These are phyloP conservation scores for Helichrysum umbraculigerum DNA, from an alignment of 129 eudicot species.

Conservation along the genomic window DNA sequence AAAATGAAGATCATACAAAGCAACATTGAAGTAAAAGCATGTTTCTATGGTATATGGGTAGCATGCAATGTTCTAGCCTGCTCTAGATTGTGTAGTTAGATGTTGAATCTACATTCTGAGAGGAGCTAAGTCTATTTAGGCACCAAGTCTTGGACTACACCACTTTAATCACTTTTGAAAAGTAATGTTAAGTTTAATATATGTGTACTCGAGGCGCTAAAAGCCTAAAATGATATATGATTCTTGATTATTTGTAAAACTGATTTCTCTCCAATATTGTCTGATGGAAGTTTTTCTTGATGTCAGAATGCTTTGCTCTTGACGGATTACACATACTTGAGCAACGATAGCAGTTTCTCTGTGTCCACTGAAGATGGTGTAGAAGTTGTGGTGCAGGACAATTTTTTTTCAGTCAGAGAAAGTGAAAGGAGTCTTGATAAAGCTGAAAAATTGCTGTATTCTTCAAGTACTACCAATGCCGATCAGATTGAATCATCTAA, in stretches of 20 bases:
- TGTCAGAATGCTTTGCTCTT: constrained; percentile 78
- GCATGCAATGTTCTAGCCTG: constrained; percentile 7
- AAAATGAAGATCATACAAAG: neutral
- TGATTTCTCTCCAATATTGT: constrained; percentile 3
- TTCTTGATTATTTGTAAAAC: neutral
- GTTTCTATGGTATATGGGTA: constrained; percentile 17
- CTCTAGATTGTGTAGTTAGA: constrained; percentile 6
- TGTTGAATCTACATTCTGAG: neutral
- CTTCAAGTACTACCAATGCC: constrained; percentile 39
- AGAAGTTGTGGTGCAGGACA: constrained; percentile 54
- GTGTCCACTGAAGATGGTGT: constrained; percentile 79
- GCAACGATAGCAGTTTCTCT: constrained; percentile 84
- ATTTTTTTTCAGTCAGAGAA: constrained; percentile 27
- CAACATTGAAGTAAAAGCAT: neutral
- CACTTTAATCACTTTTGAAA: neutral
- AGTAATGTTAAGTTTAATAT: too few relatives aligned
- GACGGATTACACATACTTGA: constrained; percentile 75
- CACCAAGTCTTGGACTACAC: constrained; percentile 5
- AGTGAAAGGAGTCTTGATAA: constrained; percentile 22
- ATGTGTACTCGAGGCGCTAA: too few relatives aligned
- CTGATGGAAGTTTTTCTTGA: constrained; percentile 8
- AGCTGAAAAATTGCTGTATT: constrained; percentile 39
- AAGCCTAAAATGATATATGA: constrained; percentile 2
- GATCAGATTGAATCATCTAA: constrained; percentile 40
- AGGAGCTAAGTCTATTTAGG: neutral